Conservation (phyloP, 1,284 basidiomycete species). For the Apiotrichum montevideense region DNA sequence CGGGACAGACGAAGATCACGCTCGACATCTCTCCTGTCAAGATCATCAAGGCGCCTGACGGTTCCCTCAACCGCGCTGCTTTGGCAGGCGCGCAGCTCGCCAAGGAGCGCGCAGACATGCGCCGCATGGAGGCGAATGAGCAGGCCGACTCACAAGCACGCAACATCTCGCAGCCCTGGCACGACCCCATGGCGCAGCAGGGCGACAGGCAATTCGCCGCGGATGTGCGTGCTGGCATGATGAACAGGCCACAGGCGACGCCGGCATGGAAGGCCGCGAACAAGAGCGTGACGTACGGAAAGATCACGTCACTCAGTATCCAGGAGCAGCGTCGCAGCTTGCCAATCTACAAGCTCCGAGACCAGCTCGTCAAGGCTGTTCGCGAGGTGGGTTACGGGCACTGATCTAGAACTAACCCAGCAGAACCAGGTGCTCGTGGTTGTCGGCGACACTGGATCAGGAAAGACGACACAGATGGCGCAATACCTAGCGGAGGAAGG, state of each 20-base stretch:
- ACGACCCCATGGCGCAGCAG: slow-evolving; percentile 93
- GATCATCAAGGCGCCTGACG: slow-evolving; percentile 90
- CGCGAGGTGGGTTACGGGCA: slow-evolving; percentile 50
- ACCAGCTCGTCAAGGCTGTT: slow-evolving; percentile 84
- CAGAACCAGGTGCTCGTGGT: slow-evolving; percentile 87
- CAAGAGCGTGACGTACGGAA: slow-evolving; percentile 91
- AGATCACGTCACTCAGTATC: slow-evolving; percentile 83
- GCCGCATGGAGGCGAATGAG: slow-evolving; percentile 92
- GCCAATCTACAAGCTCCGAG: slow-evolving; percentile 94
- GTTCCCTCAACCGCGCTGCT: slow-evolving; percentile 91
- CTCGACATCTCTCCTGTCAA: slow-evolving; percentile 95
- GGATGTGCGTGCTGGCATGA: slow-evolving; percentile 75
- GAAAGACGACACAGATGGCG: slow-evolving; percentile 90
- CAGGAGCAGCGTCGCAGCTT: slow-evolving; percentile 86
- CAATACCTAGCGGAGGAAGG: slow-evolving; percentile 88
- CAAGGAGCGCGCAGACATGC: slow-evolving; percentile 88
- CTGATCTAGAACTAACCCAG: neutral
- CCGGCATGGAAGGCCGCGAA: slow-evolving; percentile 94
- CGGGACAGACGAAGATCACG: slow-evolving; percentile 91
- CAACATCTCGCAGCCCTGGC: slow-evolving; percentile 91
- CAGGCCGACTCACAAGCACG: slow-evolving; percentile 86
- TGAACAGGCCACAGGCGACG: slow-evolving; percentile 57
- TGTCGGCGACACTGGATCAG: slow-evolving; percentile 89
- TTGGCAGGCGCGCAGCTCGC: slow-evolving; percentile 86
- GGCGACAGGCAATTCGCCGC: slow-evolving; percentile 86